Conservation (phyloP, 345 rosid genomes). For the Hirschfeldia incana region DNA sequence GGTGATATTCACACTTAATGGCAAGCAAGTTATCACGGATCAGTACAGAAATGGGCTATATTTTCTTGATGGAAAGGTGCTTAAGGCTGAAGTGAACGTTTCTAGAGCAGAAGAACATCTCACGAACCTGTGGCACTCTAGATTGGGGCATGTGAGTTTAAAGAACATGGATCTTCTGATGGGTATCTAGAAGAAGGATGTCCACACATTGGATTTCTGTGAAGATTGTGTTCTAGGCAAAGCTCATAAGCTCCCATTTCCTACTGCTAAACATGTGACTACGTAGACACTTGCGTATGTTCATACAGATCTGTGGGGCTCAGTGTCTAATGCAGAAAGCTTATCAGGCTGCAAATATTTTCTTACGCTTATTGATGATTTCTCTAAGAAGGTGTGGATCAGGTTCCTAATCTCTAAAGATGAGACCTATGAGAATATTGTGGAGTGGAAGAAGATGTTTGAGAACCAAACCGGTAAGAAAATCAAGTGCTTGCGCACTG, state of each 20-base stretch:
- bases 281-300: not conserved
- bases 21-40: too few relatives aligned
- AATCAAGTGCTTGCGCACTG: not conserved
- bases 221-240: not conserved
- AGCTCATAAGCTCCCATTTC: not conserved
- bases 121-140: not conserved
- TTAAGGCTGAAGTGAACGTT: too few relatives aligned
- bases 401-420: too few relatives aligned
- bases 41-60: too few relatives aligned
- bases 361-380: not conserved
- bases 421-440: not conserved
- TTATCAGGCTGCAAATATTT: not conserved
- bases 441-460: not conserved
- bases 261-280: not conserved
- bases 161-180: not conserved
- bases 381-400: not conserved
- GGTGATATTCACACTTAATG: too few relatives aligned
- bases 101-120: too few relatives aligned
- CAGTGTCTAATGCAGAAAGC: not conserved
- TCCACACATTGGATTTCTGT: not conserved
- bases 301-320: not conserved
- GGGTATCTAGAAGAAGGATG: not conserved
- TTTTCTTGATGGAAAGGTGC: too few relatives aligned
- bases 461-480: not conserved
- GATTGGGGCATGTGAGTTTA: not conserved